Percentiles rank a stretch among this genome's conserved stretches.
Conservation (phyloP, 140 eudicot genomes). For the Oenanthe javanica region DNA sequence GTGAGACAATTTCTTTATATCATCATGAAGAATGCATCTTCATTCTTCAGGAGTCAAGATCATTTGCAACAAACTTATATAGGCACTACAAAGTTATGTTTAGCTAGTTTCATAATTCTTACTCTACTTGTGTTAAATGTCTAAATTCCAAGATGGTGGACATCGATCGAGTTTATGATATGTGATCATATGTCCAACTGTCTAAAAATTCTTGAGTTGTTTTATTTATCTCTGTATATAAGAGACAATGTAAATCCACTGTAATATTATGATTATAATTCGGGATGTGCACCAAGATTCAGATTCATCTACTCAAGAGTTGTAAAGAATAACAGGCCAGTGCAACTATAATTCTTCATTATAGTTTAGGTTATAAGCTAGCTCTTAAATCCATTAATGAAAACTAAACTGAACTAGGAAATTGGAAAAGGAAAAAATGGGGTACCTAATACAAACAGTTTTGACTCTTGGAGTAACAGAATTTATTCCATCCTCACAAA, state of each 20-base stretch:
- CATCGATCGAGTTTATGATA: no score
- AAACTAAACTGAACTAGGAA: background rate
- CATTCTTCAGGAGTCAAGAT: no score
- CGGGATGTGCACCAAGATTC: background rate
- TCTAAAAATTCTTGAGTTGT: background rate
- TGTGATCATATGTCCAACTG: no score
- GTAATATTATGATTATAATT: background rate
- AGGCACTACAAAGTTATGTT: no score
- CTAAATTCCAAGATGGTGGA: no score
- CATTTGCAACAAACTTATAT: no score
- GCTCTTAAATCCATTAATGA: background rate
- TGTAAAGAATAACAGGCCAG: background rate
- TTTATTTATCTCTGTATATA: background rate
- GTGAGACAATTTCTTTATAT: no score
- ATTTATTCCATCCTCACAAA: background rate
- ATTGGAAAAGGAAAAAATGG: background rate
- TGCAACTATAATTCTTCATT: background rate
- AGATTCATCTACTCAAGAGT: background rate
- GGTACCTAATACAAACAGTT: background rate
- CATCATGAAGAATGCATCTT: no score
- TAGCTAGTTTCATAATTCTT: no score
- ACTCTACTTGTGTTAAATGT: no score
- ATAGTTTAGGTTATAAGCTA: no score
- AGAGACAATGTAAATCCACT: background rate
- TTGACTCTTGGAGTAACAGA: background rate